Evolutionary conservation across 805 yeast genomes (phyloP), one percentile per base, ranked within the genome.

Genomic region (Suhomyces vadensis): DNA sequence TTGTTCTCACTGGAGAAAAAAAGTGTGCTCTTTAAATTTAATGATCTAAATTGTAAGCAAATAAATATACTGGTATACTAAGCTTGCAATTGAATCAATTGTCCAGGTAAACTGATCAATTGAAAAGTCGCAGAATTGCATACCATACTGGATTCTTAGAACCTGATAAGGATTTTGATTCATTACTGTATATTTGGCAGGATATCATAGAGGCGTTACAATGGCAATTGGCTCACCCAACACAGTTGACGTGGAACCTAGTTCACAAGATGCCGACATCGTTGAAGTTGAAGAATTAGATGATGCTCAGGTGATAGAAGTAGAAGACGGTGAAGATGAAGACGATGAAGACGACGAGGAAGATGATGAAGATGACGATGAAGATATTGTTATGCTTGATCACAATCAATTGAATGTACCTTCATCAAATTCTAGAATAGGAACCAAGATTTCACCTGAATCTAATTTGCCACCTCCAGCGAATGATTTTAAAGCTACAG

Each of bases 401-500:
- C 41, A 36, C 37, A 39, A 29, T 16, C 33, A 29, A 29, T 16
- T 29, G 9, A 29, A 27, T 27, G 31, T 13, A 6, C 31, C 33
- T n/a, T n/a, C n/a, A 29, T 29, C 33, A 17, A 6, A 23, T 6
- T 29, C 33, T n/a, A 16, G 33, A 14, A 29, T 29, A 29, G 33
- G 33, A 6, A 25, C 37, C 24, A 23, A 26, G 44, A 25, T 26
- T 26, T 10, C 29, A 21, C 25, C 37, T 23, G 16, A 24, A 25
- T n/a, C 43, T 10, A 48, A 31, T 11, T 14, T 31, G 19, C 37
- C 41, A 4, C 67, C 67, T 3, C 43, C 52, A 5, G 74, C 76
- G 8, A 54, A 59, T 42, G 67, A 70, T 29, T 64, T 55, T 46
- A 51, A 56, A 9, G 59, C 49, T 10, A 45, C 64, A 23, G 62